Evolutionary conservation across 163 green algal species (phyloP).

Genomic region (Volvox carteri): DNA sequence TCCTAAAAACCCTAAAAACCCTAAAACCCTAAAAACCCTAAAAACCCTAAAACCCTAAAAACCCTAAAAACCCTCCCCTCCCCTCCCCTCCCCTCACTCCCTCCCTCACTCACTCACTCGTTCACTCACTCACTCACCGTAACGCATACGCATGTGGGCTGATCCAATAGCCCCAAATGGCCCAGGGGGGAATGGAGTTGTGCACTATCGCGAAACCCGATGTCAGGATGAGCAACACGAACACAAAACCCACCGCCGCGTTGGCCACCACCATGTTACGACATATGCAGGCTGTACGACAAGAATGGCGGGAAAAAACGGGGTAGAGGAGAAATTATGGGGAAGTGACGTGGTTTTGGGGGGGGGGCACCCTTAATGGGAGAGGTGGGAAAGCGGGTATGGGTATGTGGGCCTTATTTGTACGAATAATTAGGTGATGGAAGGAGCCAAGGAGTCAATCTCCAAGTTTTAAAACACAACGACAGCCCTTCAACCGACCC

Average conservation of each 20-base stretch:
- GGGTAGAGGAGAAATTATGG: not conserved
- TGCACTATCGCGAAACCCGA: slow-evolving; percentile 83
- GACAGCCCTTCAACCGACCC: not conserved
- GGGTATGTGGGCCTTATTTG: not conserved
- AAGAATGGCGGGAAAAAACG: not conserved
- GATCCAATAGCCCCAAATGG: slow-evolving; percentile 81
- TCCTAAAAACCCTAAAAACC: no score
- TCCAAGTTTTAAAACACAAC: not conserved
- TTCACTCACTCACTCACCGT: slow-evolving; percentile 27
- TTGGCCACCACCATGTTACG: slow-evolving; percentile 66
- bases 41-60: no score
- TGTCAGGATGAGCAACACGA: slow-evolving; percentile 78
- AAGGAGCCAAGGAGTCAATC: no score
- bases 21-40: no score
- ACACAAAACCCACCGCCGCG: slow-evolving; percentile 66
- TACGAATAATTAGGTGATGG: no score
- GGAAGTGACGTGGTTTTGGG: no score
- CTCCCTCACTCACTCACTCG: not conserved
- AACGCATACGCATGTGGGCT: slow-evolving; percentile 69
- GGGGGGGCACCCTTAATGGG: no score
- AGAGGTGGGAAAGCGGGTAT: not conserved
- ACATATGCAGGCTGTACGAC: not conserved
- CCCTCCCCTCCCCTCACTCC: not conserved
- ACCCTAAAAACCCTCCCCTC: no score
- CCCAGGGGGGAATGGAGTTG: slow-evolving; percentile 65